phyloP scores from a whole-genome alignment of 1,284 basidiomycete species.

The Rhodotorula sp. region DNA sequence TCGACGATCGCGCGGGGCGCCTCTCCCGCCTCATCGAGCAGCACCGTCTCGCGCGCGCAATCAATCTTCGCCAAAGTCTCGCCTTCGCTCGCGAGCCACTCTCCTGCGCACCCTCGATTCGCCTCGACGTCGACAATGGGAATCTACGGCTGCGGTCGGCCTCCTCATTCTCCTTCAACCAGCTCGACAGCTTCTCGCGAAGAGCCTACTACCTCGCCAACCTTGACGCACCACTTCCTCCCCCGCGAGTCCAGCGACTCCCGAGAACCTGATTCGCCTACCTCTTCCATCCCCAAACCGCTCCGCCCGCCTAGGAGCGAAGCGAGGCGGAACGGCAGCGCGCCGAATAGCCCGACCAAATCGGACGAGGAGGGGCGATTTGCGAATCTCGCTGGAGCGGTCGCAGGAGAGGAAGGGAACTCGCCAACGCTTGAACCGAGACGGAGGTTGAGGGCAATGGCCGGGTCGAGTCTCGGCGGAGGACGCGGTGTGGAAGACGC shows the following conservation, averaged over 20 bases:
- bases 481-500: neutral
- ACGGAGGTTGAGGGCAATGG: constrained; percentile 5
- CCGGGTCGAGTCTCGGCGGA: neutral
- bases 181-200: too few species aligned
- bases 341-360: too few species aligned
- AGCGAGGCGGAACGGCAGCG: neutral
- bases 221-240: too few species aligned
- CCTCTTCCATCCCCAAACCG: constrained; percentile 2
- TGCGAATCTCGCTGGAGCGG: neutral
- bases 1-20: neutral
- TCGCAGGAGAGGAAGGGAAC: neutral
- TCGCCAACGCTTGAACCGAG: neutral
- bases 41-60: neutral
- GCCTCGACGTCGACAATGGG: neutral
- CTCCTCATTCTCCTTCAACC: too few species aligned
- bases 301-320: constrained; percentile 17
- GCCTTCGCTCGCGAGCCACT: constrained; percentile 10
- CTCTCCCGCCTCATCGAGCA: neutral
- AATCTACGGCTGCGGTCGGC: neutral
- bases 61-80: constrained; percentile 11
- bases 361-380: too few species aligned
- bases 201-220: too few species aligned
- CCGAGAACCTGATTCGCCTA: too few species aligned
- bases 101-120: constrained; percentile 5
- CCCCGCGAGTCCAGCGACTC: too few species aligned